These are phyloP conservation scores for Phialophora chinensis DNA, from an alignment of 2,329 filamentous ascomycete genomes.

Conservation along the genomic window DNA sequence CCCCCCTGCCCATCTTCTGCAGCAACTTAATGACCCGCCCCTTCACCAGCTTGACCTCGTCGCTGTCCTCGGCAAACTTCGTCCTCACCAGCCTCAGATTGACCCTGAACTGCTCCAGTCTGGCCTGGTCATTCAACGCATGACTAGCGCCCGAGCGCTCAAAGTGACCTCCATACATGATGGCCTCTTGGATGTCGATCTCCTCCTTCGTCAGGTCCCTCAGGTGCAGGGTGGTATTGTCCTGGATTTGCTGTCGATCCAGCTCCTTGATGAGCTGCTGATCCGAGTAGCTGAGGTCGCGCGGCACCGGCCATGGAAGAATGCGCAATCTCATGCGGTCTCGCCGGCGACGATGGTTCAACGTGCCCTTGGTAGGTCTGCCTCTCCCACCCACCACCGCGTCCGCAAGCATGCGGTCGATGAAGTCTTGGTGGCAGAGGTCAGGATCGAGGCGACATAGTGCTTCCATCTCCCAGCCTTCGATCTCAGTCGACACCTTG, in stretches of 20 bases:
- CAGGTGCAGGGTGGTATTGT: slow-evolving; percentile 19
- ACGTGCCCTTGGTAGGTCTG: slow-evolving; percentile 22
- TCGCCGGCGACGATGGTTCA: slow-evolving; percentile 29
- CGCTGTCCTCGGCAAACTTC: slow-evolving; percentile 15
- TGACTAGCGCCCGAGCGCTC: slow-evolving; percentile 22
- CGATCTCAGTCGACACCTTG: slow-evolving; percentile 27
- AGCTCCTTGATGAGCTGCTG: slow-evolving; percentile 20
- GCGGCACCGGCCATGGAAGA: slow-evolving; percentile 25
- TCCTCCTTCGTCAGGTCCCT: slow-evolving; percentile 25
- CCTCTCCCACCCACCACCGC: slow-evolving; percentile 6
- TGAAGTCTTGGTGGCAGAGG: slow-evolving; percentile 30
- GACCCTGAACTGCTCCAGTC: slow-evolving; percentile 8
- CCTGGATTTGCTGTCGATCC: not conserved
- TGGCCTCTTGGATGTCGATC: slow-evolving; percentile 25
- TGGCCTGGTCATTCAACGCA: slow-evolving; percentile 16
- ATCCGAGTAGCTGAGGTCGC: slow-evolving; percentile 26
- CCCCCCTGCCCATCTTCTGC: slow-evolving; percentile 18
- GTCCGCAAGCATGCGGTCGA: slow-evolving; percentile 26
- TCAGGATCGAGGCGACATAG: slow-evolving; percentile 27
- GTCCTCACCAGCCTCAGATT: slow-evolving; percentile 22
- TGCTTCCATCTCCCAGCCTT: slow-evolving; percentile 33
- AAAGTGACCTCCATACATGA: slow-evolving; percentile 28
- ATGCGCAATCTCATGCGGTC: slow-evolving; percentile 29
- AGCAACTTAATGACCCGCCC: slow-evolving; percentile 6
- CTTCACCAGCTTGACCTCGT: slow-evolving; percentile 24